These are phyloP conservation scores for Metschnikowia koreensis DNA, from an alignment of 805 yeast species.

Conservation along the genomic window DNA sequence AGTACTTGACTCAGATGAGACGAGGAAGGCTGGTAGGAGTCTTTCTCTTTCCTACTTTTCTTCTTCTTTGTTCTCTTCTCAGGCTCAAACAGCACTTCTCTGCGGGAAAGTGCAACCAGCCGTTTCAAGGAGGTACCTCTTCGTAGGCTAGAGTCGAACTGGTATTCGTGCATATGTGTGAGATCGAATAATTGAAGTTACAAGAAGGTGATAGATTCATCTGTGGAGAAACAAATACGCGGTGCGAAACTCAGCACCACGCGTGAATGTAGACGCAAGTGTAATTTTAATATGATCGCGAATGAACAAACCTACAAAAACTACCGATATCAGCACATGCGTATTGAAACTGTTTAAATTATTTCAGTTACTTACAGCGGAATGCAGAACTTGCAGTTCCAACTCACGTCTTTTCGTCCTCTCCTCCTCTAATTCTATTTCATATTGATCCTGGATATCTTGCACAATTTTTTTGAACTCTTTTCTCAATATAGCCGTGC, in stretches of 20 bases:
- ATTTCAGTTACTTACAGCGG: background rate
- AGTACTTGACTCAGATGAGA: slow-evolving; percentile 16
- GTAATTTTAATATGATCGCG: background rate
- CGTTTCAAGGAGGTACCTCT: slow-evolving; percentile 6
- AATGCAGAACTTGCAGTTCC: slow-evolving; percentile 19
- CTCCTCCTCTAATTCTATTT: slow-evolving; percentile 56
- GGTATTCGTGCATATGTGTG: slow-evolving; percentile 13
- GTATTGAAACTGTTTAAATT: too few species aligned
- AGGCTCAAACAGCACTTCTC: slow-evolving; percentile 17
- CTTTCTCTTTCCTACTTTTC: background rate
- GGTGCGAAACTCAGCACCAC: background rate
- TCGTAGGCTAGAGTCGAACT: slow-evolving; percentile 6
- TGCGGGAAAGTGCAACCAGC: slow-evolving; percentile 8
- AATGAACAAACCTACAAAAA: too few species aligned
- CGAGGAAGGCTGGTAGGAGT: background rate
- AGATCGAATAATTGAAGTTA: background rate
- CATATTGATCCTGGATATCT: slow-evolving; percentile 61
- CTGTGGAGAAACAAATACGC: background rate
- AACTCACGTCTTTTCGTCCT: slow-evolving; percentile 49
- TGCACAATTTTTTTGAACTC: slow-evolving; percentile 67
- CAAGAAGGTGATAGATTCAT: background rate
- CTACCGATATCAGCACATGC: too few species aligned
- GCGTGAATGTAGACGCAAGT: background rate
- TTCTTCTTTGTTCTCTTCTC: slow-evolving; percentile 7
- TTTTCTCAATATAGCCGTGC: slow-evolving; percentile 57